Base-by-base conservation (phyloP, 192 early-diverging fungal species). In the Podochytrium sp. region DNA sequence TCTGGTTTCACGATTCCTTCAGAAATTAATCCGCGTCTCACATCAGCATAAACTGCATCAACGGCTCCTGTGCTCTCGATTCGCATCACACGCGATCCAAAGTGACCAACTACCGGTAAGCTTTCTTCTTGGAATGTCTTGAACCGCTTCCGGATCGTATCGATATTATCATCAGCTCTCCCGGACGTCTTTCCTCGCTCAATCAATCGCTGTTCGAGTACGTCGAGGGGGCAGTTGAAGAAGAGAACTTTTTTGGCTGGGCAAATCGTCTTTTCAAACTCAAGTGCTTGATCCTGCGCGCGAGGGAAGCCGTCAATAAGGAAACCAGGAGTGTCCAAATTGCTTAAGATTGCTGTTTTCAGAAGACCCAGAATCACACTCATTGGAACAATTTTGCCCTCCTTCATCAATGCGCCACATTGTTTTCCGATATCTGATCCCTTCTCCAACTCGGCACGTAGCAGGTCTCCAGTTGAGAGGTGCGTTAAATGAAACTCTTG, bases 301-400 rank as follows among this genome's bases (percentile, higher is more conserved):
- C 89, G 78, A n/a, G 90, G 90, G 75, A 91, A 91, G 3, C 90
- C 90, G 74, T 91, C 90, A 35, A 91, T 83, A 16, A 91, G 71
- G 71, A 90, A 82, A 1, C 79, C 84, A 53, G 40, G 32, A n/a
- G 66, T 32, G 16, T 79, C 79, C 56, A 84, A 76, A 57, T 81
- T 79, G 32, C 84, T 86, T 61, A 83, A 81, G 90, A 97, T 97
- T 3, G 90, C 92, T 35, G 93, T 89, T 65, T 92, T 86, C 30
- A 96, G 85, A 18, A 97, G 83, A 1, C 83, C 84, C 55, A 96
- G 92, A 1, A 94, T 96, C 30, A 96, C 89, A 63, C 92, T 29
- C 85, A 93, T 91, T 12, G 96, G 98, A 5, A 99, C 98, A 76
- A 98, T 97, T 70, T 93, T 80, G 29, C 97, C 97, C 70, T 96